Evolutionary conservation across 2,329 filamentous ascomycete species (phyloP), one percentile per base, ranked within the genome.

Genomic region (Penicillium sp.): DNA sequence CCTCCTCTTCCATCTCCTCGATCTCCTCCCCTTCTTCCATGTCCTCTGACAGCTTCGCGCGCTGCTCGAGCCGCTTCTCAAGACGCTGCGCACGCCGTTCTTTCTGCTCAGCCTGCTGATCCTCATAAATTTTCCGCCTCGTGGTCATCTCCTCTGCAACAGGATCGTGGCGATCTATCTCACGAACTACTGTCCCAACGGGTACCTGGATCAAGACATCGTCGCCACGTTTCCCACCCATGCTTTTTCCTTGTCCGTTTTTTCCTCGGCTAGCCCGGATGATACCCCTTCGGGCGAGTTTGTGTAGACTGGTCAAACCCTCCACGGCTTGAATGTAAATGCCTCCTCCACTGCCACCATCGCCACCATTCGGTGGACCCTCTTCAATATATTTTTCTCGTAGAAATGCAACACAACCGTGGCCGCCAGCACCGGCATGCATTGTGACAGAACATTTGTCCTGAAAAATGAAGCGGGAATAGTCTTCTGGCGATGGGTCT

Each of bases 261-360:
- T 71, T 76, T 2, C 79, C 79, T 42, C 77, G 68, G 11, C 72
- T 72, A 25, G 78, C 78, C 59, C 75, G 76, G 49, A 81, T 76
- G 54, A 92, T 85, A 2, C 91, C 87, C 64, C 88, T 82, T 42
- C 93, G 83, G 1, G 91, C 89, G 10, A 99, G 81, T 77, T 97
- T 98, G 77, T 98, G 93, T 60, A 99, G 78, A 53, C 92, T 96
- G 0, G 92, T 98, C 75, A 98, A 90, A 58, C 92, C 92, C 54
- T 90, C 87, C 1, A 96, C 87, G 8, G 95, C 93, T 76, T 98
- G 93, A 57, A 99, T 96, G 74, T 96, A 98, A 64, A 99, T 82
- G 67, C 90, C 96, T 39, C 95, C 95, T 60, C 95, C 95, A 55
- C 87, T 89, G 4, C 95, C 95, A 43, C 95, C 95, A 71, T 99